A percentile compares a stretch with the other conserved stretches of the same genome.
phyloP scores from a whole-genome alignment of 2,329 filamentous ascomycete genomes.

The Aspergillus fischeri region DNA sequence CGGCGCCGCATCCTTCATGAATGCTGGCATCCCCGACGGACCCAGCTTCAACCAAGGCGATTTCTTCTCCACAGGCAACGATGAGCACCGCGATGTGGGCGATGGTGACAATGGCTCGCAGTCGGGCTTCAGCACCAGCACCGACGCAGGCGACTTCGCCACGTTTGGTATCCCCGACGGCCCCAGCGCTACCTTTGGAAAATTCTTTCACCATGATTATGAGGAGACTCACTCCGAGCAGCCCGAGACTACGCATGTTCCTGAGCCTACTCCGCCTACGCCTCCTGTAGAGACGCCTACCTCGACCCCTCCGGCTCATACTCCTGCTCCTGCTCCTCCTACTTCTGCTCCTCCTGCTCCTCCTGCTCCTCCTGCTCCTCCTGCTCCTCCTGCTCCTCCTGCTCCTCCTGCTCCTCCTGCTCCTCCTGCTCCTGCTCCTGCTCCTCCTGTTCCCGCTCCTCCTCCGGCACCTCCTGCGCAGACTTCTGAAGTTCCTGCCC shows the following conservation, averaged over 20 bases:
- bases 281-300: background rate
- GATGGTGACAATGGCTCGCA: background rate
- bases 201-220: slow-evolving; percentile 14
- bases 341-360: too few relatives aligned
- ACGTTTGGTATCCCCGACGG: slow-evolving; percentile 21
- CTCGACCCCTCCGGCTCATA: background rate
- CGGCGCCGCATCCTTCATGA: too few relatives aligned
- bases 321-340: too few relatives aligned
- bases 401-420: background rate
- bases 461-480: background rate
- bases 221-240: slow-evolving; percentile 12
- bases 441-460: background rate
- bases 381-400: too few relatives aligned
- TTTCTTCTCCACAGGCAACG: background rate
- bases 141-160: too few relatives aligned
- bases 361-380: too few relatives aligned
- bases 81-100: background rate
- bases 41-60: slow-evolving; percentile 11
- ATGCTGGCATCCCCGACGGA: slow-evolving; percentile 21
- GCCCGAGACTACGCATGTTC: background rate
- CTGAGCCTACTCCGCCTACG: slow-evolving; percentile 7
- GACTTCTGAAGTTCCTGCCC: too few relatives aligned
- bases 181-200: slow-evolving; percentile 19
- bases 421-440: background rate
- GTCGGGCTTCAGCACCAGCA: too few relatives aligned